Conservation (phyloP, 2,329 filamentous ascomycete genomes). For the Capronia coronata region DNA sequence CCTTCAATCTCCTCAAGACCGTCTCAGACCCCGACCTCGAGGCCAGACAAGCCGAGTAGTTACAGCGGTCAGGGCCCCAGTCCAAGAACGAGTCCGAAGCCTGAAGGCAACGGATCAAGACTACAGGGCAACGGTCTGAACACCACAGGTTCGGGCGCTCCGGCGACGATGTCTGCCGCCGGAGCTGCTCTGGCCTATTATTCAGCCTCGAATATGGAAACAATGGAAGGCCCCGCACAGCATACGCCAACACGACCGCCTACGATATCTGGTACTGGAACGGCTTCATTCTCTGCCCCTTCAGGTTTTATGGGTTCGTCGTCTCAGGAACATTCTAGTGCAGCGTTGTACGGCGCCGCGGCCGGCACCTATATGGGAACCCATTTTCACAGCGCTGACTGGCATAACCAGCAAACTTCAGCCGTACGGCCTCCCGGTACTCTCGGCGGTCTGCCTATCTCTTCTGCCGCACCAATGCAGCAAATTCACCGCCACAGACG, state of each 20-base stretch:
- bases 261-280: constrained; percentile 23
- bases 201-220: constrained; percentile 4
- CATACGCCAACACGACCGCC: constrained; percentile 20
- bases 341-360: constrained; percentile 33
- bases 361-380: constrained; percentile 39
- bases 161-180: constrained; percentile 5
- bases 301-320: constrained; percentile 3
- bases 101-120: neutral
- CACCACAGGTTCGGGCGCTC: neutral
- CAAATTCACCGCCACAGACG: constrained; percentile 43
- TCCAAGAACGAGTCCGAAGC: constrained; percentile 28
- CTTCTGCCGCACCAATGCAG: constrained; percentile 13
- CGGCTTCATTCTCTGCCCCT: constrained; percentile 26
- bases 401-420: constrained; percentile 34
- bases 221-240: constrained; percentile 1
- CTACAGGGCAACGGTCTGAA: neutral
- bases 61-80: constrained; percentile 26
- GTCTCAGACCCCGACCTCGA: too few species aligned
- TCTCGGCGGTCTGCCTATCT: neutral
- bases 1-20: constrained; percentile 14
- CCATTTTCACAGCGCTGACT: constrained; percentile 32
- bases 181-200: constrained; percentile 22
- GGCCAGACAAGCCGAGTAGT: constrained; percentile 15
- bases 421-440: constrained; percentile 6
- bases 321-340: constrained; percentile 26